Evolutionary conservation across 208 protist genomes (phyloP).

Genomic region (Crithidia brevicula): DNA sequence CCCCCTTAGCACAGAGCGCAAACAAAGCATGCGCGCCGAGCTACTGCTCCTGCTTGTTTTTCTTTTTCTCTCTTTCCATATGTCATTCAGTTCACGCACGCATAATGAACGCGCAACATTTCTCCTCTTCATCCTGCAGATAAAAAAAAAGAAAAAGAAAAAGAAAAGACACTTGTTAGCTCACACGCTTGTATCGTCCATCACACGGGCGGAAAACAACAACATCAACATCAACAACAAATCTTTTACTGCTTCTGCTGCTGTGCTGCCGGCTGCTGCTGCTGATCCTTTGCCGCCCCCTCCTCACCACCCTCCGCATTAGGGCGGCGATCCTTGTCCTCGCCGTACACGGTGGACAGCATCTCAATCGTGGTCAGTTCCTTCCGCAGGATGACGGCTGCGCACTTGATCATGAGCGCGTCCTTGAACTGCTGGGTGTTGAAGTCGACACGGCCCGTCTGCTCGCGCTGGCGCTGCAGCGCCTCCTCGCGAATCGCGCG

Average conservation of each 20-base stretch:
- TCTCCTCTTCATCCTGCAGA: no score
- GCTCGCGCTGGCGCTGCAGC: slow-evolving; percentile 52
- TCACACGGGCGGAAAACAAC: no score
- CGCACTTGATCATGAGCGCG: slow-evolving; percentile 87
- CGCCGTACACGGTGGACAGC: slow-evolving; percentile 45
- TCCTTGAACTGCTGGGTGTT: slow-evolving; percentile 81
- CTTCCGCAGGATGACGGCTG: slow-evolving; percentile 55
- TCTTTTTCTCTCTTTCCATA: slow-evolving; percentile 12
- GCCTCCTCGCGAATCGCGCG: slow-evolving; percentile 47
- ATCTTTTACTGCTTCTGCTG: slow-evolving; percentile 17
- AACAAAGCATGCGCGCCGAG: neutral
- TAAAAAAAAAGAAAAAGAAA: slow-evolving; percentile 15
- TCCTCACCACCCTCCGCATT: slow-evolving; percentile 21
- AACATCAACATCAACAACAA: neutral
- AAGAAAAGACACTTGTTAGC: neutral
- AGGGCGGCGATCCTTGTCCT: slow-evolving; percentile 26
- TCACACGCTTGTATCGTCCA: no score
- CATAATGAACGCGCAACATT: no score
- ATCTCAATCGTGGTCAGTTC: slow-evolving; percentile 64
- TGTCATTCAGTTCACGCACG: no score
- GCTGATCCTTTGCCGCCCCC: slow-evolving; percentile 11
- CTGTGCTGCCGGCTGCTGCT: slow-evolving; percentile 20
- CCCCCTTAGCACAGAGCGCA: no score
- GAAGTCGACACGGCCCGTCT: slow-evolving; percentile 66
- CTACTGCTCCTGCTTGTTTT: neutral